A percentile compares a stretch with the other conserved stretches of the same genome.
Conservation (phyloP, 2,329 filamentous ascomycete species). For the Meredithiella fracta region DNA sequence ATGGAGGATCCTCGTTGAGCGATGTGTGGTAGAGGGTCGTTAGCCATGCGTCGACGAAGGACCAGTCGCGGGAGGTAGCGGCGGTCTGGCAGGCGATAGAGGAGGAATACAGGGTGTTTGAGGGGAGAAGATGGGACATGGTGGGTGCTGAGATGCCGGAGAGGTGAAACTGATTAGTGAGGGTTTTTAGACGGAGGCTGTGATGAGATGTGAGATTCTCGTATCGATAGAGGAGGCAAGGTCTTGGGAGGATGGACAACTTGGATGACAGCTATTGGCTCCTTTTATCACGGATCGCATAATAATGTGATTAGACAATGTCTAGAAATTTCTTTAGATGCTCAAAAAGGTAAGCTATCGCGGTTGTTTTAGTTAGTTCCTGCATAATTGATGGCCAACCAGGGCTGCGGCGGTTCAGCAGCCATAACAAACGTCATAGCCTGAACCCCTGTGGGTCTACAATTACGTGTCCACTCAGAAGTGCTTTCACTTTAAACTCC, state of each 20-base stretch:
- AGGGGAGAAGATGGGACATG: constrained; percentile 25
- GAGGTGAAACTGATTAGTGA: neutral
- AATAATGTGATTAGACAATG: too few relatives aligned
- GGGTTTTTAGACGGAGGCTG: neutral
- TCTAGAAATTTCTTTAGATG: too few relatives aligned
- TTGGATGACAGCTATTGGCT: too few relatives aligned
- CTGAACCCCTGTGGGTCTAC: neutral
- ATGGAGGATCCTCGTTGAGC: constrained; percentile 39
- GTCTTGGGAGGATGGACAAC: too few relatives aligned
- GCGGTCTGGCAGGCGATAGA: constrained; percentile 57
- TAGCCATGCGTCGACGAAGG: constrained; percentile 73
- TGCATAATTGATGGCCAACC: too few relatives aligned
- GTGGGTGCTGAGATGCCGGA: neutral
- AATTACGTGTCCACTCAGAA: neutral
- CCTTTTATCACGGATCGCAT: too few relatives aligned
- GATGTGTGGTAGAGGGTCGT: constrained; percentile 41
- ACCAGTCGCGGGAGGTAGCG: constrained; percentile 79
- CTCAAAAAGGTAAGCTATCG: too few relatives aligned
- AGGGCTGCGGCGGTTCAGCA: too few relatives aligned
- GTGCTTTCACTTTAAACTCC: neutral
- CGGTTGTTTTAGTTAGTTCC: too few relatives aligned
- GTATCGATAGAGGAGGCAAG: too few relatives aligned
- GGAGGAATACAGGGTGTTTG: constrained; percentile 48
- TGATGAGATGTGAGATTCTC: too few relatives aligned
- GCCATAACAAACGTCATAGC: neutral